phyloP scores from a whole-genome alignment of 140 eudicot genomes.

The Flaveria floridana region DNA sequence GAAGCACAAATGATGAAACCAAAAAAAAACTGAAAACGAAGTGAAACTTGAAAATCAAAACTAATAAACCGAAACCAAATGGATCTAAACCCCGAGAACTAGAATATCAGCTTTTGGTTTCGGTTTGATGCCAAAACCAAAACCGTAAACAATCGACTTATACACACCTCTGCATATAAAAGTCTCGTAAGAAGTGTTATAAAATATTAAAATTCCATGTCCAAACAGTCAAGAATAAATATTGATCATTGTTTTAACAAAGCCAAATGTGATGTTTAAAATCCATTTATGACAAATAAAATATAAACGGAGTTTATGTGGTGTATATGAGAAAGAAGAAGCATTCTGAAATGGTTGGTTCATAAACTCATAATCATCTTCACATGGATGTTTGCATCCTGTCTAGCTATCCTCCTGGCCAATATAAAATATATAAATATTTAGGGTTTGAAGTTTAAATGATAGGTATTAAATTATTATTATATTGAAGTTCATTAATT shows the following conservation, averaged over 20 bases:
- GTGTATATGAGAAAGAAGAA: background rate
- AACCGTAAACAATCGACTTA: too few species aligned
- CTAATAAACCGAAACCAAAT: too few species aligned
- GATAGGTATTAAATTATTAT: background rate
- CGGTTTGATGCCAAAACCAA: too few species aligned
- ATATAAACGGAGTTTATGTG: too few species aligned
- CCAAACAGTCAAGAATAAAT: background rate
- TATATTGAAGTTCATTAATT: too few species aligned
- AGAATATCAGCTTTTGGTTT: too few species aligned
- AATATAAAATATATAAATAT: too few species aligned
- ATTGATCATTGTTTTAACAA: background rate
- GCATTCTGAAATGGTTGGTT: background rate
- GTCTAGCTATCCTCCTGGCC: constrained; percentile 7
- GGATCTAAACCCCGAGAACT: too few species aligned
- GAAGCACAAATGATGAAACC: too few species aligned
- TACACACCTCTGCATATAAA: background rate
- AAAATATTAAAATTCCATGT: background rate
- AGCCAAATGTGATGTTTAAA: background rate
- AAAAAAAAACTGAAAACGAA: too few species aligned
- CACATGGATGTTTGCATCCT: constrained; percentile 26
- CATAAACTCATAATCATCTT: constrained; percentile 30
- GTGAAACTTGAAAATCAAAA: too few species aligned
- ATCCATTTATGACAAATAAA: background rate
- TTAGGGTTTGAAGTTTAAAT: background rate
- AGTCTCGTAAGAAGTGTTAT: background rate